Evolutionary conservation across 768 basidiomycete species (phyloP), one percentile per base, ranked within the genome.

Genomic region (Boletus insuetus): DNA sequence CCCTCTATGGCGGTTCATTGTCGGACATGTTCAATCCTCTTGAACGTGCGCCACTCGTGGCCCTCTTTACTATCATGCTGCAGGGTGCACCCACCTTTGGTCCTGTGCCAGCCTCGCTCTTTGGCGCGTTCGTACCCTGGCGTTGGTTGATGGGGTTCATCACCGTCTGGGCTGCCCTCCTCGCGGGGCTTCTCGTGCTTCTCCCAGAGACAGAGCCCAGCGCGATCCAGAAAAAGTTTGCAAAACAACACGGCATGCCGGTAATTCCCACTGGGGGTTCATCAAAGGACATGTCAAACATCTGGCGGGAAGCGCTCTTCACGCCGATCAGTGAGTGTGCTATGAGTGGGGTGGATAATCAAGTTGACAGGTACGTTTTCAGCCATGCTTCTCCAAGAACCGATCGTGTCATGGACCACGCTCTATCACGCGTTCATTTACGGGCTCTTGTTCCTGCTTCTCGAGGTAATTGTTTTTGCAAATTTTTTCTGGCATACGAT

Each of bases 71-170:
- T 6, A 40, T 69, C 35, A 61, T 69, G 47, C n/a, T 69, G 19
- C 68, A 69, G 37, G 68, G 68, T 16, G 67, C 68, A 3, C 68
- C 68, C 4, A 67, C 68, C 1, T 61, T 69, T 41, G 68, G 68
- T 1, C 68, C 68, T 4, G 58, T 69, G 2, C 67, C 67, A 20
- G 54, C 66, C 3, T 64, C 68, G 4, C 13, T 66, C n/a, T 31
- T 68, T 2, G 64, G 64, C 16, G 17, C 31, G 6, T 47, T 59
- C n/a, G 41, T 65, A 9, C 62, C 57, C 39, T 69, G 68, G 67
- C 64, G 65, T 29, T 69, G 67, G 63, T 42, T 55, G 31, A 60
- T 69, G 58, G 67, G 56, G 6, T 63, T 65, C 46, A 61, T 69
- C 24, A 38, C 65, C 12, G 3, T 65, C 10, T 69, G 68, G 65